Base-by-base conservation (phyloP, 2,329 filamentous ascomycete genomes). In the Aureobasidium namibiae region DNA sequence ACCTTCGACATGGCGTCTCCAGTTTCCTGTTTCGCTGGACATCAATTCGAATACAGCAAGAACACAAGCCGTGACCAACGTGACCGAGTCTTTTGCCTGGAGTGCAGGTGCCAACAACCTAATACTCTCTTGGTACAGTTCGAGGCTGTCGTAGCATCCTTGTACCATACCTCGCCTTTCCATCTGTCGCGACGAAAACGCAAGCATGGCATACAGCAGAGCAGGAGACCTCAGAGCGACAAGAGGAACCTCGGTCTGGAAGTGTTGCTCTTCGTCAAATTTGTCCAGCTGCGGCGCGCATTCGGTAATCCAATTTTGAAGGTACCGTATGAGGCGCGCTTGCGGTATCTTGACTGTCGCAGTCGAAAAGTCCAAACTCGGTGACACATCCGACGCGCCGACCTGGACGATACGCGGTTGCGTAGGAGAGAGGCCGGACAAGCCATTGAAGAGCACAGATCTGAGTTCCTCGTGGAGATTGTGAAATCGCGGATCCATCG, bases 1-100 rank as follows among this genome's bases (percentile, higher is more conserved):
- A 14, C 49, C 49, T 31, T 53, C 49, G 49, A 53, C 49, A 53
- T 53, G 49, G 34, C 49, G 49, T 41, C 36, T 53, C 49, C 49
- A 53, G 16, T 53, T 53, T 38, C 49, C 49, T 14, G 34, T 53
- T 31, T 53, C 49, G 49, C 49, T 53, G 31, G 34, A 39, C 49
- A 53, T 53, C 23, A 53, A 41, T 41, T 53, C 49, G 21, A 53
- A 53, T 4, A 53, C 49, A 26, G 49, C 49, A 18, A 53, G 36
- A 13, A 53, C 10, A 34, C 49, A 53, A 18, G 49, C 49, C 23
- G 49, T 53, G 3, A 53, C 49, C 34, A 53, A 31, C 1, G 49
- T 53, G 34, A 41, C 49, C 16, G 49, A 39, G 23, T 53, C 49
- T 53, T 53, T 53, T 8, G 49, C 49, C 24, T 41, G 49, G 10